Evolutionary conservation across 495 filamentous ascomycete species (phyloP), one percentile per base, ranked within the genome.

Genomic region (Parathielavia appendiculata): DNA sequence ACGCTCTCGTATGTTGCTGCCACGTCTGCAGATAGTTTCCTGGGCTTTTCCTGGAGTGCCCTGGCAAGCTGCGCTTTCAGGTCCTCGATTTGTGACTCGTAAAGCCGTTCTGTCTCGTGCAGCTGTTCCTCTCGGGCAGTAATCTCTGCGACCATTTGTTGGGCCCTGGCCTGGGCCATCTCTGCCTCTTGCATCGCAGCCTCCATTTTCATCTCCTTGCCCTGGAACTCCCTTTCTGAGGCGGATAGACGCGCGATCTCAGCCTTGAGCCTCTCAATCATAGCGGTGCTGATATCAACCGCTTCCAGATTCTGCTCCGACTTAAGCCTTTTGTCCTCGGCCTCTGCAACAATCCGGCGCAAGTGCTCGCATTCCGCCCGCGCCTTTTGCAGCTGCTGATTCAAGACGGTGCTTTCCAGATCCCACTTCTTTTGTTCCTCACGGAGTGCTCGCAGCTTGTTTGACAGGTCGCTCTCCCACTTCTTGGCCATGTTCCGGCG

Each of bases 351-450:
- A 5, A 88, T 67, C 43, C 73, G 72, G n/a, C 77, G 77, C 36
- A 89, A 69, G 19, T 75, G 73, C 5, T 82, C 79, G 32, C 74
- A 76, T 56, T 89, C 83, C 10, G 69, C 66, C 51, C 73, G 68
- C 3, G 76, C 76, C 36, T 72, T 72, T 43, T 79, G 66, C 5
- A 89, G 71, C 38, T 84, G 81, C 19, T 73, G 69, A 39, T 75
- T 75, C 1, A 89, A 72, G 36, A 66, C 66, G 22, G 77, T 75
- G 41, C 78, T 70, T 57, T 87, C 80, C 1, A 68, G 59, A 14
- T 69, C 75, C 85, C 83, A 87, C 41, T 79, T 79, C 62, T 83
- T 86, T 62, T 88, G 83, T 61, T 90, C 86, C 43, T 88, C 87
- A 32, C 80, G 75, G 20, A 89, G 70, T 1, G 69, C 66, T 36